Evolutionary conservation across 78 protist genomes (phyloP).

Genomic region (Guillardia theta): DNA sequence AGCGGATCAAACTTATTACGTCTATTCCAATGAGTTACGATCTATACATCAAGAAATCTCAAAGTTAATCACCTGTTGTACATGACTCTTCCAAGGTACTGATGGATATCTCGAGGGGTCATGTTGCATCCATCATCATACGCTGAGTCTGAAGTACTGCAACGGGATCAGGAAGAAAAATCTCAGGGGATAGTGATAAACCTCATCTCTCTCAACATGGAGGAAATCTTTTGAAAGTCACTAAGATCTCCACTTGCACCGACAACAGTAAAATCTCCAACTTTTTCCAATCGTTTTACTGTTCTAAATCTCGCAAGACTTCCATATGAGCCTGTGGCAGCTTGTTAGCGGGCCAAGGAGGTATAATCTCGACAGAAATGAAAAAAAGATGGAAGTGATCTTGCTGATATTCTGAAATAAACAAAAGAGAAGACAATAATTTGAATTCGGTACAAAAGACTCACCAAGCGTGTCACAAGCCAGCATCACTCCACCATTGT

Average conservation of each 20-base stretch:
- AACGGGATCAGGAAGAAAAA: not conserved
- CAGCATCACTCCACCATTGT: constrained; percentile 51
- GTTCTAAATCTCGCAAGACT: not conserved
- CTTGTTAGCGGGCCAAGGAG: no score
- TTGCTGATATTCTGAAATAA: no score
- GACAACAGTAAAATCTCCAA: not conserved
- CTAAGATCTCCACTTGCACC: constrained; percentile 42
- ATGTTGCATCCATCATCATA: constrained; percentile 8
- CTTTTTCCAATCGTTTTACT: not conserved
- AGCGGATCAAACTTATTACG: constrained; percentile 56
- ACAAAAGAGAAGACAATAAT: no score
- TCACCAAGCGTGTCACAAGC: constrained; percentile 50
- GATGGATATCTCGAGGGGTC: constrained; percentile 28
- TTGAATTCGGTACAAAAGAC: no score
- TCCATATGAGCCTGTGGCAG: constrained; percentile 42
- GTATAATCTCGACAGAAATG: not conserved
- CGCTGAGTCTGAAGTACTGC: not conserved
- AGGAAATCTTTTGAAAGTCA: constrained; percentile 42
- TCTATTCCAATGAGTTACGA: not conserved
- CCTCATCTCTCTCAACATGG: not conserved
- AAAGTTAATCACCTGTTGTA: constrained; percentile 51
- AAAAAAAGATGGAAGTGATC: no score
- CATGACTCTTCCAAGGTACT: constrained; percentile 38
- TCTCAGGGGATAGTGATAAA: not conserved
- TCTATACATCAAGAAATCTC: no score